Percentiles rank a stretch among this genome's conserved stretches.
Evolutionary conservation across 306 rosid species (phyloP).

Genomic region (Comarum palustre): DNA sequence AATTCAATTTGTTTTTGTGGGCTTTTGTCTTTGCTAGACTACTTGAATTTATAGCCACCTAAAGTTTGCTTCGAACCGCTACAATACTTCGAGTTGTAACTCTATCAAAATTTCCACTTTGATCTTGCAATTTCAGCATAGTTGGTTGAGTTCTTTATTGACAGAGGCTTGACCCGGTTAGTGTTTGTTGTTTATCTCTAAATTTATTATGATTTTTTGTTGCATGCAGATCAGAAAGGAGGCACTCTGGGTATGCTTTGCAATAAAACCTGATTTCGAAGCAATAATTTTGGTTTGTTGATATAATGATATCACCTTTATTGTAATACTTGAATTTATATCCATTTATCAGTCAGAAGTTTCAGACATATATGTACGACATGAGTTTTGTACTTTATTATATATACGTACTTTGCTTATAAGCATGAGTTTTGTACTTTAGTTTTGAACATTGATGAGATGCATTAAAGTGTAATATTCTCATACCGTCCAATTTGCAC

Average conservation of each 20-base stretch:
- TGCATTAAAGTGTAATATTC: no score
- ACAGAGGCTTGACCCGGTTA: constrained; percentile 12
- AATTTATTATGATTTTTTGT: constrained; percentile 22
- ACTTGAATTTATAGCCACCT: constrained; percentile 61
- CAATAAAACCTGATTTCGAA: constrained; percentile 71
- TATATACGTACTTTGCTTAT: no score
- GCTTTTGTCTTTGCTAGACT: no score
- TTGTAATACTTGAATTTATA: not conserved
- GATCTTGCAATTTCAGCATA: not conserved
- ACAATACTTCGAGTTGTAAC: not conserved
- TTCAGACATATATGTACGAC: no score
- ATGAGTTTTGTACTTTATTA: no score
- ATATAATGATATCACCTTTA: not conserved
- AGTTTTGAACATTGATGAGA: no score
- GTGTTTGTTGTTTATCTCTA: constrained; percentile 16
- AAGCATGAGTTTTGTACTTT: no score
- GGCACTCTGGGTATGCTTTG: constrained; percentile 94
- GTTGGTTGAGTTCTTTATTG: not conserved
- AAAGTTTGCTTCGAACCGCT: not conserved
- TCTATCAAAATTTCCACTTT: not conserved
- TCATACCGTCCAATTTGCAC: no score
- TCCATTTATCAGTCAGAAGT: not conserved
- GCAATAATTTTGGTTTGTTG: constrained; percentile 78
- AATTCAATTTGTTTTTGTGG: no score
- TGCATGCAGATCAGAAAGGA: constrained; percentile 75